Base-by-base conservation (phyloP, 2,329 filamentous ascomycete genomes). In the Apiospora hydei region DNA sequence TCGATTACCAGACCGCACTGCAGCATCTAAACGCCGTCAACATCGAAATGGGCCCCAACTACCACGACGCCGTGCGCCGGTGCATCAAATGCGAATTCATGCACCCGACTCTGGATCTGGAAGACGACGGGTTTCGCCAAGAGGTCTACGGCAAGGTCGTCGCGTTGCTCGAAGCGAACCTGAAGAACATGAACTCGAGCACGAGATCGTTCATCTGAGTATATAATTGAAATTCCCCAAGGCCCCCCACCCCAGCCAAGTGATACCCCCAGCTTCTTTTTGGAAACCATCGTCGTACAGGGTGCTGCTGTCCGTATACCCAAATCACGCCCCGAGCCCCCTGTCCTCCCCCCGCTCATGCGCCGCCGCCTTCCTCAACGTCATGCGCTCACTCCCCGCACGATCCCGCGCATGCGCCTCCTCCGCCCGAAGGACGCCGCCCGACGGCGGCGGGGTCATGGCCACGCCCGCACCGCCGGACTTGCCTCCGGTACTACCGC, bases 21-120 rank as follows among this genome's bases (percentile, higher is more conserved):
- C 57, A 64, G 18, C 57, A 64, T 14, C 34, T 64, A 4, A 7
- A 41, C 21, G 30, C 8, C 2, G 57, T 64, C 3, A n/a, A 14
- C 3, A 14, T 21, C 21, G 57, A 64, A 11, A 14, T 64, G 10
- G 57, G 34, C 21, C 30, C 8, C 4, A 13, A 64, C 5, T 64
- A 64, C 57, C 4, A 64, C 10, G 57, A 64, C 10, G 57, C 57
- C 57, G 57, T 64, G 18, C 57, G 57, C 13, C 57, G 57, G 11
- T 64, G 57, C 21, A 64, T 64, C 57, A 41, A 41, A 34, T 64
- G 30, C 4, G 57, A 64, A 6, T 64, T 64, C 18, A 64, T 64
- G 34, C 57, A 64, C 11, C 57, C 57, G 1, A 64, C 57, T 11
- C 34, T 64, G 0, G 57, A 64, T 10, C 5, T 64, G 34, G 57